Evolutionary conservation across 352 stramenopile species (phyloP), one percentile per base, ranked within the genome.

Genomic region (Blastocystis sp.): DNA sequence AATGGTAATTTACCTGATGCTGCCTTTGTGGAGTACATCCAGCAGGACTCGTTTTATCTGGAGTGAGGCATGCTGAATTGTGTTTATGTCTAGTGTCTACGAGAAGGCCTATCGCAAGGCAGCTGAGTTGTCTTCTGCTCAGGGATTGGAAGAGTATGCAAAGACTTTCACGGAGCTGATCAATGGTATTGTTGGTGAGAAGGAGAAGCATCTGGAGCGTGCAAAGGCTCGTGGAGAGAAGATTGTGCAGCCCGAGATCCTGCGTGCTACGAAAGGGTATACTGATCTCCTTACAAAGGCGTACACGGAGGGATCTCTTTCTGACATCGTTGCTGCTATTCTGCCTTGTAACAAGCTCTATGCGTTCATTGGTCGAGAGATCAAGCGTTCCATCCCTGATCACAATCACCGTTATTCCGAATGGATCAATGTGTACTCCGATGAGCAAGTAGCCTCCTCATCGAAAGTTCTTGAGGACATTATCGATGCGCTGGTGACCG

Each of bases 41-140:
- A 89, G 63, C 78, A 89, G 66, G 78, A 89, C 56, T 89, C 63
- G 20, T 89, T 76, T 39, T 89, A 89, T 30, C 30, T 89, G 24
- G 41, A 85, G 70, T 81, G 43, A 2, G 55, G 0, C 0, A 1
- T 62, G 13, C n/a, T 4, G n/a, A 56, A 41, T 13, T 45, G 41
- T 26, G 50, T 13, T 81, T 16, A 81, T 62, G 11, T 41, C 37
- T 65, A 81, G 59, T 65, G 78, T 89, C 8, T 89, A 89, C 56
- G 78, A 89, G 66, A 89, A 89, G 66, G 78, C 78, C 11, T 89
- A 89, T 34, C 37, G 6, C 37, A 89, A 89, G 24, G 78, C 78
- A 18, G 50, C 24, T 39, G 78, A 89, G 66, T 6, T 89, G 1
- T 59, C 8, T 56, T n/a, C 37, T 9, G 5, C 20, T n/a, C 37